Evolutionary conservation across 805 yeast species (phyloP).

Genomic region (Starmerella etchellsii): DNA sequence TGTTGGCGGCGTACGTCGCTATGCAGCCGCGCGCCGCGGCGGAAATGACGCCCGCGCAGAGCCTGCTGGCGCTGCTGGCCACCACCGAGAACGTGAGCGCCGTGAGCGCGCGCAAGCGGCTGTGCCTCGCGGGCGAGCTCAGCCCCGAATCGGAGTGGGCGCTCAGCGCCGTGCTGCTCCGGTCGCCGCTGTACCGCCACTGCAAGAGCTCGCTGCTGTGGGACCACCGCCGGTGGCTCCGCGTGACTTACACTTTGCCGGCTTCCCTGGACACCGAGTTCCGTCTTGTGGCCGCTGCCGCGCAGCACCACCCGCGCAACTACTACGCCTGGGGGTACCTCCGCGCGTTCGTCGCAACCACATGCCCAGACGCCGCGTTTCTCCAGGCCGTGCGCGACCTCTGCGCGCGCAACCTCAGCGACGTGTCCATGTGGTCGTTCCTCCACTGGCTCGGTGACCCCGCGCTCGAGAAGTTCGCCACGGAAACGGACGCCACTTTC

Average conservation of each 20-base stretch:
- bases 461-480: constrained; percentile 8
- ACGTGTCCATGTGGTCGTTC: constrained; percentile 28
- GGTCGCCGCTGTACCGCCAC: constrained; percentile 28
- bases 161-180: constrained; percentile 21
- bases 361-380: constrained; percentile 11
- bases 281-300: constrained; percentile 27
- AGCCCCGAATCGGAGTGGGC: constrained; percentile 20
- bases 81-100: constrained; percentile 25
- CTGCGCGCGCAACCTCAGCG: constrained; percentile 22
- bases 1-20: constrained; percentile 13
- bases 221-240: constrained; percentile 28
- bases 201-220: constrained; percentile 31
- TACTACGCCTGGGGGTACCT: constrained; percentile 37
- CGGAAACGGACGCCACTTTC: constrained; percentile 1
- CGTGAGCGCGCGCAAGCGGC: constrained; percentile 22
- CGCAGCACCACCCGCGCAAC: constrained; percentile 33
- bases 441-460: constrained; percentile 12
- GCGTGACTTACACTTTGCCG: neutral
- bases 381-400: neutral
- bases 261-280: constrained; percentile 20
- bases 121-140: constrained; percentile 10
- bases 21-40: constrained; percentile 3
- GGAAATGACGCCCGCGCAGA: constrained; percentile 4
- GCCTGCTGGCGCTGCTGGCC: constrained; percentile 22
- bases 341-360: constrained; percentile 2